Conservation (phyloP, 768 basidiomycete genomes). For the Gymnopilus junonius region DNA sequence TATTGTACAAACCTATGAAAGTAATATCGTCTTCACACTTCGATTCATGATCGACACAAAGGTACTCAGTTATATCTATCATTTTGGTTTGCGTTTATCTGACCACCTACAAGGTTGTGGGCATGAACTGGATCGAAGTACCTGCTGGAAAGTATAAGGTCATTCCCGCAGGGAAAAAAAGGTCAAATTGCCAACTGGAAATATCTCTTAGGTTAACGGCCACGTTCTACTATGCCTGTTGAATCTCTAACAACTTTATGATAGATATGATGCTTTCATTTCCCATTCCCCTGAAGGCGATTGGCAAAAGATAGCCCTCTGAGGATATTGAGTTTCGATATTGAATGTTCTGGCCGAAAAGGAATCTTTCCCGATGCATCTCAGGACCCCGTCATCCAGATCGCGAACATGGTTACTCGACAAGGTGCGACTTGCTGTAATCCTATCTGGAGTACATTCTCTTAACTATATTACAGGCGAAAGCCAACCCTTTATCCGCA, state of each 20-base stretch:
- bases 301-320: conserved; percentile 88
- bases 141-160: conserved; percentile 82
- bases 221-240: too few species aligned
- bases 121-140: conserved; percentile 99
- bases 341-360: conserved; percentile 97
- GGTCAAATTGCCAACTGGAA: conserved; percentile 90
- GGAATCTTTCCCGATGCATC: conserved; percentile 95
- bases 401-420: conserved; percentile 99
- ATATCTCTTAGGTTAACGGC: conserved; percentile 66
- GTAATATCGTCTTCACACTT: conserved; percentile 89
- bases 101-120: conserved; percentile 67
- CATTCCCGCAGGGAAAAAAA: conserved; percentile 45
- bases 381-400: conserved; percentile 94
- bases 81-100: not conserved
- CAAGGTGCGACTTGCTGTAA: too few species aligned
- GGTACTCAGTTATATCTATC: conserved; percentile 46
- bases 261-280: conserved; percentile 82
- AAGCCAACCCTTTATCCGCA: conserved; percentile 90
- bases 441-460: too few species aligned
- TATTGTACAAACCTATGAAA: conserved; percentile 80
- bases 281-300: conserved; percentile 91
- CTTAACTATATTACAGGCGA: conserved; percentile 83
- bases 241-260: not conserved
- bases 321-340: conserved; percentile 96
- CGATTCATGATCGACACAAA: conserved; percentile 99